Percentiles rank a stretch among this genome's conserved stretches.
Conservation (phyloP, 2,329 filamentous ascomycete genomes). For the Colletotrichum neosansevieriae region DNA sequence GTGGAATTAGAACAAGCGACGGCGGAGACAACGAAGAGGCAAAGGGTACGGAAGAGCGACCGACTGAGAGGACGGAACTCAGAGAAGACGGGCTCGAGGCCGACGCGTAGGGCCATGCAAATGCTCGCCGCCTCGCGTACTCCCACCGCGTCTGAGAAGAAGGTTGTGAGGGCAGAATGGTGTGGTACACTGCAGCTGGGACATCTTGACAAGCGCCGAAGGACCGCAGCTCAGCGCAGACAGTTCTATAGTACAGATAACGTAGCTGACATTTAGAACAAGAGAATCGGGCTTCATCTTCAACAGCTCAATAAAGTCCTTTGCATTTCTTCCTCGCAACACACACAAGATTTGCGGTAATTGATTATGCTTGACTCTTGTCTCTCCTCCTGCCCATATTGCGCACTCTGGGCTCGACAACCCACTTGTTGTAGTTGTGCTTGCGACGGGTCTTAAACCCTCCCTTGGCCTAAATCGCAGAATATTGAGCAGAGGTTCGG, state of each 20-base stretch:
- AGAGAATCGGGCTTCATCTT: background rate
- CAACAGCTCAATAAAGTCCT: background rate
- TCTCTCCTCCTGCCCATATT: constrained; percentile 91
- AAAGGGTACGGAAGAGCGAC: background rate
- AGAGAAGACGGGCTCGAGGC: background rate
- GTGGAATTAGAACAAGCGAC: background rate
- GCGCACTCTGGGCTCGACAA: constrained; percentile 84
- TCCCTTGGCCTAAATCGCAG: constrained; percentile 72
- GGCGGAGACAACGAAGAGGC: background rate
- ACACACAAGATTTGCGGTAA: background rate
- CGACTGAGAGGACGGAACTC: background rate
- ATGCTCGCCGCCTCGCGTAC: background rate
- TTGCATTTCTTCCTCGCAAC: background rate
- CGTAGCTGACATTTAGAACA: constrained; percentile 36
- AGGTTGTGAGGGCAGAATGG: background rate
- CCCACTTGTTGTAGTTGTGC: constrained; percentile 90
- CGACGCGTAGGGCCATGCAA: background rate
- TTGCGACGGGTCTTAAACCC: constrained; percentile 93
- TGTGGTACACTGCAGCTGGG: background rate
- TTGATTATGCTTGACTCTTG: constrained; percentile 55
- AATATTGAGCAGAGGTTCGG: constrained; percentile 46
- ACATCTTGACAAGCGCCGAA: constrained; percentile 10
- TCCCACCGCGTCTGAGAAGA: background rate
- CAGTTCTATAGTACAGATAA: constrained; percentile 36
- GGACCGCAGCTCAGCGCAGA: constrained; percentile 4